Conservation (phyloP, 257 asterid genomes). For the Anisodus tanguticus region DNA sequence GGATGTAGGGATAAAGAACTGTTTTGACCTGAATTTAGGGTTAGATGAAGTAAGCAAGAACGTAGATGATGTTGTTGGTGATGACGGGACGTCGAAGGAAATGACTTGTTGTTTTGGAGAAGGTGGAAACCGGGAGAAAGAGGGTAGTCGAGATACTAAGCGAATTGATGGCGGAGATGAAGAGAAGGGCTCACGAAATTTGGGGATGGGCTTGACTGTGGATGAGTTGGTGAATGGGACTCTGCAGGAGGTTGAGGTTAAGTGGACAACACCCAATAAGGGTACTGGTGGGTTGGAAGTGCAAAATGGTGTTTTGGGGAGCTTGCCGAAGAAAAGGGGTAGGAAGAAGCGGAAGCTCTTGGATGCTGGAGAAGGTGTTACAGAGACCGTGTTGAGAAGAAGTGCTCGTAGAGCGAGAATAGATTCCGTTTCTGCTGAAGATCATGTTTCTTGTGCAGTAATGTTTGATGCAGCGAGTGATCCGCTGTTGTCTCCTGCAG, state of each 20-base stretch:
- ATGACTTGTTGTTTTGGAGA: neutral
- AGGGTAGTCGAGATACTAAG: constrained; percentile 22
- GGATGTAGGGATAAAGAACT: constrained; percentile 39
- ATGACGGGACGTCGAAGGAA: constrained; percentile 38
- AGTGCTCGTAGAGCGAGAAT: constrained; percentile 78
- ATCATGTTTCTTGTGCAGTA: constrained; percentile 42
- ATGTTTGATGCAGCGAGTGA: constrained; percentile 52
- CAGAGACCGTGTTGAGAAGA: constrained; percentile 80
- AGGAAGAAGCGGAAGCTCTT: constrained; percentile 56
- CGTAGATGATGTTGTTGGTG: constrained; percentile 52
- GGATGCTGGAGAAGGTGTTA: constrained; percentile 52
- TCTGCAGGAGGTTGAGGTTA: constrained; percentile 33
- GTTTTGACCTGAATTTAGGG: constrained; percentile 83
- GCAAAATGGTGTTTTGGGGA: constrained; percentile 44
- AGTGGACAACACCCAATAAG: constrained; percentile 26
- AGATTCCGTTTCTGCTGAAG: constrained; percentile 47
- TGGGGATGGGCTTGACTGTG: neutral
- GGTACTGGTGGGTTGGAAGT: constrained; percentile 35
- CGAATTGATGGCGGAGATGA: neutral
- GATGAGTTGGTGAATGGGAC: constrained; percentile 11
- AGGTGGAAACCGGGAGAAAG: constrained; percentile 26
- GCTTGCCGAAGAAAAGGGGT: constrained; percentile 51
- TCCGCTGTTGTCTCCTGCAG: constrained; percentile 59
- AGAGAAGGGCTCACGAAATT: constrained; percentile 39
- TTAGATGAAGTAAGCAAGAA: constrained; percentile 59